Base-by-base conservation (phyloP, 2,329 filamentous ascomycete genomes). In the Dactylellina leptospora region DNA sequence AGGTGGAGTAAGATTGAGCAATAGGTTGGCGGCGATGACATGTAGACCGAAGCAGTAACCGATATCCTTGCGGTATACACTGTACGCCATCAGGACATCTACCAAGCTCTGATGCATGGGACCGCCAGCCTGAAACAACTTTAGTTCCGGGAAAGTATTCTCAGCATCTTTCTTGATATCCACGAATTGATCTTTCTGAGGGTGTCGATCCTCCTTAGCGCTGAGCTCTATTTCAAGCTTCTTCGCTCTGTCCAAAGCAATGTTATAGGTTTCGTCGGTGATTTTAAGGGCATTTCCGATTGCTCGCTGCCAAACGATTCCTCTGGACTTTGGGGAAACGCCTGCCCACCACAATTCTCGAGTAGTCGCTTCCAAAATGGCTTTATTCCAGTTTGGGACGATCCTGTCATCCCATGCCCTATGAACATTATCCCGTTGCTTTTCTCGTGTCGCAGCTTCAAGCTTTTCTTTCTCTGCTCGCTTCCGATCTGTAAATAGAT, bases 331-430 rank as follows among this genome's bases (percentile, higher is more conserved):
- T 1, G 90, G 88, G 0, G 90, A 87, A 27, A 95, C 84, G 4
- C 91, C 91, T 68, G 87, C 85, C 91, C 91, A 95, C 90, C 90
- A 95, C 47, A 95, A 82, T 76, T 93, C 90, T 33, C 90, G 84
- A 1, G 89, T 91, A 27, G 85, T 82, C 40, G 87, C 86, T 78
- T 91, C 87, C 3, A 84, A 83, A 38, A 91, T 84, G n/a, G 89
- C 88, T 0, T 84, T 83, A 50, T 86, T 85, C 90, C 90, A 95
- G 55, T 91, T 87, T 0, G 90, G 90, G 6, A 95, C 81, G 11
- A 95, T 86, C 54, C 91, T 86, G 23, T 88, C 84, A 76, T 93
- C 90, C 91, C 91, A 95, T 20, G 91, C 63, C 84, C 83, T 73
- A 79, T 74, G 66, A 74, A 83, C 42, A 82, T 84, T 16, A 83